Base-by-base conservation (phyloP, 1,284 basidiomycete genomes). In the Ceratobasidium sp. region DNA sequence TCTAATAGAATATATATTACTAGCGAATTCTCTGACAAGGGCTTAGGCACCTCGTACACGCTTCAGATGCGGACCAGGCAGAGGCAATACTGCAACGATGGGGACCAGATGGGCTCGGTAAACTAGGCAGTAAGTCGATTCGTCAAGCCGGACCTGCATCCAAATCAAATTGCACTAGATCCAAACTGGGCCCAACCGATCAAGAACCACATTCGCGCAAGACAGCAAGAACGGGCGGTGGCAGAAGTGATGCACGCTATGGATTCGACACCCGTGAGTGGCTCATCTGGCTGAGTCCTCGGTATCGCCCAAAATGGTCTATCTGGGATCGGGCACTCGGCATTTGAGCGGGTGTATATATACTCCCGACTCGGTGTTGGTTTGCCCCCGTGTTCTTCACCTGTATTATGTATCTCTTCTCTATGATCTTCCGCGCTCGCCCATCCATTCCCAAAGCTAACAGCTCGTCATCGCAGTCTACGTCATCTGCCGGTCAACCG, bases 51-150 rank as follows among this genome's bases (percentile, higher is more conserved):
- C 86, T 97, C 74, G 90, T 96, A 26, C 96, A 98, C 82, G 94
- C 96, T 21, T 96, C 93, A 72, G 93, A 97, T 80, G 93, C 89
- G 26, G 93, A 95, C 81, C 94, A 98, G 80, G 90, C 94, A 34
- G 92, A 94, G 79, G 94, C 92, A 36, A 86, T 98, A 73, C 87
- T 98, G 65, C 89, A 88, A 76, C 86, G 94, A 74, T 97, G 96
- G 96, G 91, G 92, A 43, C 89, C 92, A 57, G 95, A 98, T 80
- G 92, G 94, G 39, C 83, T 96, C 78, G 94, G 94, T 74, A 98
- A 97, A 82, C 82, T 96, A 52, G 93, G 92, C 83, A 92, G 94
- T 94, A 76, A 81, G 87, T 77, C 16, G 48, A 77, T 78, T 77
- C 74, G 71, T 30, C 45, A 50, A 14, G 21, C 21, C 21, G 48